Evolutionary conservation across 345 rosid genomes (phyloP).

Genomic region (Diplotaxis tenuifolia): DNA sequence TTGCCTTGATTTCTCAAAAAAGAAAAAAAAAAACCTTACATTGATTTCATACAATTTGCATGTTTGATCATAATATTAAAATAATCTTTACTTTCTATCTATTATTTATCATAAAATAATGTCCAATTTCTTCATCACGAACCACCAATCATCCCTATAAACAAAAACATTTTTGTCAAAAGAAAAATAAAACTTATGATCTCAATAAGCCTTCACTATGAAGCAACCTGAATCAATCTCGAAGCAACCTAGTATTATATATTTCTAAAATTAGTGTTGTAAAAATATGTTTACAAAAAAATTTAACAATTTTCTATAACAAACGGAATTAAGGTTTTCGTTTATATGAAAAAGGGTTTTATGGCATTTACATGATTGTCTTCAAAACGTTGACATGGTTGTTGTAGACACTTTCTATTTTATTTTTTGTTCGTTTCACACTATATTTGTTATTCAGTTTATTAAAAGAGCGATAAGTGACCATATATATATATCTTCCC

Average conservation of each 20-base stretch:
- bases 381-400: neutral
- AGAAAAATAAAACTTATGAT: neutral
- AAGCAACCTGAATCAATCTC: slow-evolving; percentile 9
- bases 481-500: neutral
- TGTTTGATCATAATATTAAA: no score
- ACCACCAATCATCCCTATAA: no score
- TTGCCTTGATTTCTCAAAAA: no score
- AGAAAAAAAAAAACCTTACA: no score
- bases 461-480: neutral
- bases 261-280: neutral
- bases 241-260: neutral
- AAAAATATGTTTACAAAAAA: neutral
- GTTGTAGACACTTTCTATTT: neutral
- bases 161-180: no score
- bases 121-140: no score
- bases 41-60: no score
- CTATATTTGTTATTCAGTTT: neutral
- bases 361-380: neutral
- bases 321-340: neutral
- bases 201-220: neutral
- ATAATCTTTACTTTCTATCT: no score
- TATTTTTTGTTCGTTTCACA: neutral
- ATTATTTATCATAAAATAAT: no score
- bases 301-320: neutral
- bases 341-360: neutral